These are phyloP conservation scores for Apocynum venetum DNA, from an alignment of 257 asterid species.

Conservation along the genomic window DNA sequence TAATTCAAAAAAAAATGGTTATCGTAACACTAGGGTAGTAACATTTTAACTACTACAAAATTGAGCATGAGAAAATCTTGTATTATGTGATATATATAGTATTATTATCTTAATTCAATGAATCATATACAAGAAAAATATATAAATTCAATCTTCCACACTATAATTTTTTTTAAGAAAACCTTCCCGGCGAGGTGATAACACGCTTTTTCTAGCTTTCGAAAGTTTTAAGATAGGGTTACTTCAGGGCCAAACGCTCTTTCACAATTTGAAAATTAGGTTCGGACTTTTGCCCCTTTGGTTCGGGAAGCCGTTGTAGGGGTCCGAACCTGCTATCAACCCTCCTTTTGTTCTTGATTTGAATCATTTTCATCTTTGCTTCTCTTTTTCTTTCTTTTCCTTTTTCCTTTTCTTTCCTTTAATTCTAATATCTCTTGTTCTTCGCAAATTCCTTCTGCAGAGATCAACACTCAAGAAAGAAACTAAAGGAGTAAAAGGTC, in stretches of 20 bases:
- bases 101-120: no score
- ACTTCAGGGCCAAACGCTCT: neutral
- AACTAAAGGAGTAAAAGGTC: conserved; percentile 1
- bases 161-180: no score
- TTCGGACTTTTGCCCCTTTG: conserved; percentile 15
- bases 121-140: no score
- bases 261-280: conserved; percentile 15
- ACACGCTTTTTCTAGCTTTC: neutral
- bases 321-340: conserved; percentile 19
- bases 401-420: conserved; percentile 14
- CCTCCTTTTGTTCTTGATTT: neutral
- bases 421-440: conserved; percentile 2
- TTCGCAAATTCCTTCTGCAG: conserved; percentile 2
- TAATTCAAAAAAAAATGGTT: no score
- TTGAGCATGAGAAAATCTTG: no score
- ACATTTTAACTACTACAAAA: no score
- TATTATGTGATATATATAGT: no score
- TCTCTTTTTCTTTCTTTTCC: conserved; percentile 4
- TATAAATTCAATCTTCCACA: no score
- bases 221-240: neutral
- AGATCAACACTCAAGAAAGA: neutral
- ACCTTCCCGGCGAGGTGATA: no score
- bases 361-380: neutral
- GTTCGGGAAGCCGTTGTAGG: conserved; percentile 41
- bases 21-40: no score